These are phyloP conservation scores for Lanmaoa pseudosensibilis DNA, from an alignment of 768 basidiomycete genomes.

Conservation along the genomic window DNA sequence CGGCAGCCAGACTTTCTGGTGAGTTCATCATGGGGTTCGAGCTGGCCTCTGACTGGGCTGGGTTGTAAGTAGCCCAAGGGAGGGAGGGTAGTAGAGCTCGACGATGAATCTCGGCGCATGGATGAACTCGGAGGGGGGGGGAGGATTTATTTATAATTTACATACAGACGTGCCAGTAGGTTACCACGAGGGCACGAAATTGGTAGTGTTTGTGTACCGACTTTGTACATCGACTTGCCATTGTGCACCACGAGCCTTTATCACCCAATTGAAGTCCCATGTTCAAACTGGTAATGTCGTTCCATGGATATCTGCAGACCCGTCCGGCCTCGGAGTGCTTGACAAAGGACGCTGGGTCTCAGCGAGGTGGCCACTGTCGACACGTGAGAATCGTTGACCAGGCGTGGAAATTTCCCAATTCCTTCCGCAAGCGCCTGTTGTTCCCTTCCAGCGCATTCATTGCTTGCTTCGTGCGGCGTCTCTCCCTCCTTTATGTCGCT, in stretches of 20 bases:
- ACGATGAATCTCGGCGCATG: constrained; percentile 25
- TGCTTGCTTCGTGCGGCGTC: not conserved
- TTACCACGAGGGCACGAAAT: constrained; percentile 19
- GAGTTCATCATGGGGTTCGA: constrained; percentile 60
- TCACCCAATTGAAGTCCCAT: no score
- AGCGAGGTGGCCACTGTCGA: not conserved
- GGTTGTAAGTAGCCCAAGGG: constrained; percentile 56
- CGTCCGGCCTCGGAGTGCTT: not conserved
- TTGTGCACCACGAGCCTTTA: not conserved
- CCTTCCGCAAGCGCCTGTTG: not conserved
- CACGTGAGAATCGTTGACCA: constrained; percentile 5
- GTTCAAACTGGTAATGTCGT: no score
- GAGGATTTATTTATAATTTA: constrained; percentile 5
- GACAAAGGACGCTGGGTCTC: no score
- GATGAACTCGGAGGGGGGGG: not conserved
- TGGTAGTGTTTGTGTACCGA: constrained; percentile 21
- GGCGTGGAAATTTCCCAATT: constrained; percentile 7
- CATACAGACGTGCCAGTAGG: not conserved
- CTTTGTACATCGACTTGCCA: constrained; percentile 27
- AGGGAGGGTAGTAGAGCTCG: constrained; percentile 24
- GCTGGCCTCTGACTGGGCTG: constrained; percentile 72
- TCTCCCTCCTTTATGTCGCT: constrained; percentile 49
- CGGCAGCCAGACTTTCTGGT: constrained; percentile 60
- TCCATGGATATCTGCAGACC: no score
- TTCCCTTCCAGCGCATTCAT: not conserved